These are phyloP conservation scores for Aspergillus flavus DNA, from an alignment of 2,329 filamentous ascomycete species.

Conservation along the genomic window DNA sequence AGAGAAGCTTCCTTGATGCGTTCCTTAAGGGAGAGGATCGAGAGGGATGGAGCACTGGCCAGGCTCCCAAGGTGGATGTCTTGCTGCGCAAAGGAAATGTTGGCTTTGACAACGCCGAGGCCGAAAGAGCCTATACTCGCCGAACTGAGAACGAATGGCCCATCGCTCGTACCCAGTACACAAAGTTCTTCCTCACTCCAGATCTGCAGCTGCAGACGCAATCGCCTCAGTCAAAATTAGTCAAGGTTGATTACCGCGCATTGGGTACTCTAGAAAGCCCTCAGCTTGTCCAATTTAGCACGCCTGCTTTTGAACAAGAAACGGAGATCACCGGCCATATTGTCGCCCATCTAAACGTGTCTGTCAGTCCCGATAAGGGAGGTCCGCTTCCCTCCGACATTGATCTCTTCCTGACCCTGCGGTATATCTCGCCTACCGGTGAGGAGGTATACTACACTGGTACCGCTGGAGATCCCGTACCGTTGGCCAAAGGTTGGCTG, in stretches of 20 bases:
- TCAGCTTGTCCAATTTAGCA: conserved; percentile 61
- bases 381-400: conserved; percentile 51
- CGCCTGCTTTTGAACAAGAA: conserved; percentile 60
- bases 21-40: conserved; percentile 70
- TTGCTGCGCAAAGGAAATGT: conserved; percentile 67
- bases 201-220: conserved; percentile 44
- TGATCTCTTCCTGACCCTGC: conserved; percentile 59
- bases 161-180: conserved; percentile 66
- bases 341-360: conserved; percentile 65
- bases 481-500: conserved; percentile 58
- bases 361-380: conserved; percentile 46
- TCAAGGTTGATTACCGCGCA: conserved; percentile 60
- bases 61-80: conserved; percentile 62
- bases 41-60: conserved; percentile 50
- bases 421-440: conserved; percentile 52
- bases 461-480: conserved; percentile 58
- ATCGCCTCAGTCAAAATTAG: conserved; percentile 26
- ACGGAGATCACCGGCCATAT: conserved; percentile 72
- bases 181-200: conserved; percentile 60
- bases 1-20: conserved; percentile 68
- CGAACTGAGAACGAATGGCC: conserved; percentile 68
- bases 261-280: conserved; percentile 60
- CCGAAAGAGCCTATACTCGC: conserved; percentile 58
- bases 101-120: conserved; percentile 65
- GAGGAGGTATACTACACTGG: conserved; percentile 60